Conservation (phyloP, 208 protist genomes). For the Crithidia bombi region DNA sequence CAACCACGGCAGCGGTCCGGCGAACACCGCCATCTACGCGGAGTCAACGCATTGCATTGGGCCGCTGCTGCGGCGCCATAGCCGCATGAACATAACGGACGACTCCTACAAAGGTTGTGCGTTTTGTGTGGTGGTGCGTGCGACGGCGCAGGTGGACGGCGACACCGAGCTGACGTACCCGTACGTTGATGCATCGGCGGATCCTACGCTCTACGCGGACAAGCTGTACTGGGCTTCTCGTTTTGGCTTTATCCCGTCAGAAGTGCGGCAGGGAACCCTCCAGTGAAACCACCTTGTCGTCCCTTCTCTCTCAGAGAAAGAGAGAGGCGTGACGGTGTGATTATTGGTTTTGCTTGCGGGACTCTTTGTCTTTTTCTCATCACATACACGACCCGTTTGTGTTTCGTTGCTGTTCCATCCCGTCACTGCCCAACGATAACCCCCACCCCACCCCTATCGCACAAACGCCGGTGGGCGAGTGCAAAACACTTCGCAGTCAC, state of each 20-base stretch:
- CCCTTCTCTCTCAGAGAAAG: background rate
- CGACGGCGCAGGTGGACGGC: constrained; percentile 35
- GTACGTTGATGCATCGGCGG: constrained; percentile 50
- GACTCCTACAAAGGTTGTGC: constrained; percentile 28
- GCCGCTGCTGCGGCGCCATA: constrained; percentile 24
- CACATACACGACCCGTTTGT: no score
- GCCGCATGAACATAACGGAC: constrained; percentile 29
- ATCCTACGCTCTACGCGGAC: constrained; percentile 42
- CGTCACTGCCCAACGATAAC: no score
- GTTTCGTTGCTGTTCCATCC: no score
- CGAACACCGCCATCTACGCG: constrained; percentile 53
- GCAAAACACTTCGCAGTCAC: no score
- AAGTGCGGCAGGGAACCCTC: background rate
- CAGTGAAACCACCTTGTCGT: background rate
- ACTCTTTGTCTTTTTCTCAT: no score
- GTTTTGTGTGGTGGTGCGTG: constrained; percentile 58
- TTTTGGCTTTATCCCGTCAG: constrained; percentile 57
- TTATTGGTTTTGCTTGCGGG: no score
- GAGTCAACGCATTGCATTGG: constrained; percentile 23
- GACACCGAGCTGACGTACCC: constrained; percentile 66
- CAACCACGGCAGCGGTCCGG: constrained; percentile 57
- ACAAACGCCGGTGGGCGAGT: no score
- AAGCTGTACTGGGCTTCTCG: constrained; percentile 72
- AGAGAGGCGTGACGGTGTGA: no score
- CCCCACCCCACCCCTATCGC: no score